Conservation (phyloP, 2,329 filamentous ascomycete species). For the Beauveria rudraprayagi region DNA sequence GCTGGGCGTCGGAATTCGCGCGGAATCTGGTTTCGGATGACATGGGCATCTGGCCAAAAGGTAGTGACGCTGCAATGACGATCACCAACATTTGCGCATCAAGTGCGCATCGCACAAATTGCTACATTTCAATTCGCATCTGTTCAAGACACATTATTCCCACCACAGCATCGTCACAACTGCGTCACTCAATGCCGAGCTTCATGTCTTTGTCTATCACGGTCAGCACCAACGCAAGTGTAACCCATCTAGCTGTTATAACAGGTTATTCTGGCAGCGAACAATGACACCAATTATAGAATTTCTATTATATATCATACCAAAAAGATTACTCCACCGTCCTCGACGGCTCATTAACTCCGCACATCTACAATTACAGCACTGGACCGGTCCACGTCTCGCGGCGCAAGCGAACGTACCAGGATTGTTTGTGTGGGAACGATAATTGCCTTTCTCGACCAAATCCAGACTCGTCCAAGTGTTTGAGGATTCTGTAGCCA, state of each 20-base stretch:
- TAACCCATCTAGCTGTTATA: no score
- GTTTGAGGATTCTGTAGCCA: conserved; percentile 35
- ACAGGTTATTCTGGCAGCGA: no score
- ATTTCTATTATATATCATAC: not conserved
- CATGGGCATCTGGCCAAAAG: not conserved
- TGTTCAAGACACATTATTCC: no score
- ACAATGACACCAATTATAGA: no score
- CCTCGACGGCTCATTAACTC: not conserved
- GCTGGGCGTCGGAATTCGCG: not conserved
- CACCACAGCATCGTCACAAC: no score
- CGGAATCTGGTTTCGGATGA: not conserved
- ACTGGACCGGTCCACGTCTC: conserved; percentile 72
- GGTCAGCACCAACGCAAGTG: no score
- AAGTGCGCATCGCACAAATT: no score
- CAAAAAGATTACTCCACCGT: not conserved
- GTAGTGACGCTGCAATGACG: not conserved
- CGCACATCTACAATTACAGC: conserved; percentile 28
- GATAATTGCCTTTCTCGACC: conserved; percentile 77
- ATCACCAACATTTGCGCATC: not conserved
- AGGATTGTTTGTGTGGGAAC: conserved; percentile 89
- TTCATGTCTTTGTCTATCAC: no score
- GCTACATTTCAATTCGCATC: no score
- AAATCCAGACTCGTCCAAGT: conserved; percentile 70
- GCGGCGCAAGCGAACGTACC: conserved; percentile 70
- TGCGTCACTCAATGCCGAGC: no score